Conservation (phyloP, 2,329 filamentous ascomycete genomes). For the Ceratocystis colombiana region DNA sequence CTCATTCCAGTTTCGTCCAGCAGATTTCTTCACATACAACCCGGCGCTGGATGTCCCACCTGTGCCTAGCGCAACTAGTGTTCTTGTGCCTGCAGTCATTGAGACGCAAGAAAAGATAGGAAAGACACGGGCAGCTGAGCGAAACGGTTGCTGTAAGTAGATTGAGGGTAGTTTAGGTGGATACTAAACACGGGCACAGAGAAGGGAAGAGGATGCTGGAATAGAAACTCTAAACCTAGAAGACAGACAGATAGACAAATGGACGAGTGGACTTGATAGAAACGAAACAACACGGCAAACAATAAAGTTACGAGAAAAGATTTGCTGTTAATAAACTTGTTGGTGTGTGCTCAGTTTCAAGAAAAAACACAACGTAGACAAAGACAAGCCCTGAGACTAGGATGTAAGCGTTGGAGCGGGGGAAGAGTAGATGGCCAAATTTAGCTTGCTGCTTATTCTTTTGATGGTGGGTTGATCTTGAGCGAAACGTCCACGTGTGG, state of each 20-base stretch:
- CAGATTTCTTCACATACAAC: constrained; percentile 41
- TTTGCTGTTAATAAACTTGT: constrained; percentile 3
- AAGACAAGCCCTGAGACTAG: not conserved
- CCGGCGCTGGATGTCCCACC: constrained; percentile 40
- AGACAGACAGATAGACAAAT: not conserved
- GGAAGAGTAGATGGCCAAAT: not conserved
- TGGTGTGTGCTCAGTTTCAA: not conserved
- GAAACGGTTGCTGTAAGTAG: not conserved
- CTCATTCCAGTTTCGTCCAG: constrained; percentile 38
- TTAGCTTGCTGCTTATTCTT: constrained; percentile 5
- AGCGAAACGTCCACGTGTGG: constrained; percentile 91
- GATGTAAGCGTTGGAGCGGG: not conserved
- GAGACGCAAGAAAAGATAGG: not conserved
- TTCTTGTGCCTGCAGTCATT: constrained; percentile 31
- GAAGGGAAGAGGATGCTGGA: not conserved
- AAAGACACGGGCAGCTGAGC: not conserved
- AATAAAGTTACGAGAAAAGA: not conserved
- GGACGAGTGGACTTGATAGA: not conserved
- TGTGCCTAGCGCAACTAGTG: constrained; percentile 34
- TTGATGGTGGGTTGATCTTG: constrained; percentile 51
- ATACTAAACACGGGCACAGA: not conserved
- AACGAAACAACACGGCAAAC: not conserved
- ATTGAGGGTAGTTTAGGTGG: no score
- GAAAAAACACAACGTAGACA: not conserved
- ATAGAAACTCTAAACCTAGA: not conserved